Percentiles rank a stretch among this genome's conserved stretches.
phyloP scores from a whole-genome alignment of 163 green algal genomes.

The Chloromonas sp. region DNA sequence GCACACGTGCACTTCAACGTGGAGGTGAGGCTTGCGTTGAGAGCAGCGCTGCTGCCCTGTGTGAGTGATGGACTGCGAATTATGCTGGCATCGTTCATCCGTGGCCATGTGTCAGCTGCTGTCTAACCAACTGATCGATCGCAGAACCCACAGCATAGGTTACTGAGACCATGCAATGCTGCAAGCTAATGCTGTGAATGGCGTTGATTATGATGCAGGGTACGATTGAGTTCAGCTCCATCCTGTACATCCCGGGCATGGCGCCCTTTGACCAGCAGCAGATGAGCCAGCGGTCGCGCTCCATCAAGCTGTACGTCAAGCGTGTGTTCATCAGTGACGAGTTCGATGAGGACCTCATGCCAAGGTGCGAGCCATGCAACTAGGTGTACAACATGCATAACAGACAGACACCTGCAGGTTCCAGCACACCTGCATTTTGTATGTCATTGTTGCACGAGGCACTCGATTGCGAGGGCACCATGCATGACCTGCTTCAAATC shows the following conservation, averaged over 20 bases:
- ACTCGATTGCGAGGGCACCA: background rate
- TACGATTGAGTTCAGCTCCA: conserved; percentile 87
- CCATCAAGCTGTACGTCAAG: conserved; percentile 81
- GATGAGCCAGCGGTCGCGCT: conserved; percentile 27
- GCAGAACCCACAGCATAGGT: too few species aligned
- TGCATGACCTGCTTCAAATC: too few species aligned
- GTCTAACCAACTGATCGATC: background rate
- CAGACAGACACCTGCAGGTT: too few species aligned
- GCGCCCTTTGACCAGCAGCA: conserved; percentile 83
- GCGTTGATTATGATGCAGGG: conserved; percentile 33
- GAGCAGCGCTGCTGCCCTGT: too few species aligned
- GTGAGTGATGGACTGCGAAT: too few species aligned
- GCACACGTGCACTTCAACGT: conserved; percentile 87
- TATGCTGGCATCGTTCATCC: too few species aligned
- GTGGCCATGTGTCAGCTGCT: background rate
- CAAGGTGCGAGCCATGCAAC: conserved; percentile 32
- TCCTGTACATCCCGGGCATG: conserved; percentile 93
- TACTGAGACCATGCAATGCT: too few species aligned
- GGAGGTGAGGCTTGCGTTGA: conserved; percentile 31
- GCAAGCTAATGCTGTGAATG: too few species aligned
- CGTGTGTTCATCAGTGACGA: conserved; percentile 97
- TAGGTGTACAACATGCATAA: too few species aligned
- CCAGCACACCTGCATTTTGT: too few species aligned
- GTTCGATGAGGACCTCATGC: conserved; percentile 96
- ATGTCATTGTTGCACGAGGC: background rate